Conservation (phyloP, 371 early-diverging fungal genomes). For the Mortierella polycephala region DNA sequence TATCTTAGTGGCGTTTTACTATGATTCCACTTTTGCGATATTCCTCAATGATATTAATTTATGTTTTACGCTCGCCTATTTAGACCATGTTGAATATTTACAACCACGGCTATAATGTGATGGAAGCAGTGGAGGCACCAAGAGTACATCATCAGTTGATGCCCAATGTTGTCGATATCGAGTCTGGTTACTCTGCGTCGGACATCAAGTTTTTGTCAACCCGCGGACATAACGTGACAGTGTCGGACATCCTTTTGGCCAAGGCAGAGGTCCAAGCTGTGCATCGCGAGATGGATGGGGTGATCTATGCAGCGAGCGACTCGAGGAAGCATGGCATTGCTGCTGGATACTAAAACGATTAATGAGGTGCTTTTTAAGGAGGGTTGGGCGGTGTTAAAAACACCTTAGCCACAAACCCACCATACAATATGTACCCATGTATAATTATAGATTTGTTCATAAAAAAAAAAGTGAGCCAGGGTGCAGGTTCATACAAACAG, state of each 20-base stretch:
- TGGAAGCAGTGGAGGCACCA: slow-evolving; percentile 79
- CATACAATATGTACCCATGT: too few relatives aligned
- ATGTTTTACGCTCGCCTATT: neutral
- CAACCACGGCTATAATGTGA: slow-evolving; percentile 73
- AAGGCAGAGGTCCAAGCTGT: slow-evolving; percentile 60
- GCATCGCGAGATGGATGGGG: slow-evolving; percentile 38
- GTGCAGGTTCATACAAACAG: neutral
- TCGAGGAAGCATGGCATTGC: slow-evolving; percentile 64
- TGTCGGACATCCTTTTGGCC: slow-evolving; percentile 31
- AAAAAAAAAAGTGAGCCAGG: slow-evolving; percentile 5
- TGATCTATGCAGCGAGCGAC: slow-evolving; percentile 62
- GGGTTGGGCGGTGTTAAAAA: neutral
- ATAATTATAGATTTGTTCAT: neutral
- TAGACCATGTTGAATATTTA: slow-evolving; percentile 79
- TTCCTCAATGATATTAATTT: neutral
- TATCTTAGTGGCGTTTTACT: neutral
- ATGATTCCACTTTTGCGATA: neutral
- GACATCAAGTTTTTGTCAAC: slow-evolving; percentile 17
- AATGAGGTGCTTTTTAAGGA: neutral
- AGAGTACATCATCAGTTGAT: slow-evolving; percentile 95
- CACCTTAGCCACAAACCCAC: too few relatives aligned
- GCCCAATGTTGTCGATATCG: slow-evolving; percentile 72
- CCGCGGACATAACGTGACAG: slow-evolving; percentile 37
- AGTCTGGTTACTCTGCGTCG: slow-evolving; percentile 27
- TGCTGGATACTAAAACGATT: slow-evolving; percentile 57